A percentile compares a stretch with the other conserved stretches of the same genome.
These are phyloP conservation scores for Cordyceps javanica DNA, from an alignment of 2,329 filamentous ascomycete species.

Conservation along the genomic window DNA sequence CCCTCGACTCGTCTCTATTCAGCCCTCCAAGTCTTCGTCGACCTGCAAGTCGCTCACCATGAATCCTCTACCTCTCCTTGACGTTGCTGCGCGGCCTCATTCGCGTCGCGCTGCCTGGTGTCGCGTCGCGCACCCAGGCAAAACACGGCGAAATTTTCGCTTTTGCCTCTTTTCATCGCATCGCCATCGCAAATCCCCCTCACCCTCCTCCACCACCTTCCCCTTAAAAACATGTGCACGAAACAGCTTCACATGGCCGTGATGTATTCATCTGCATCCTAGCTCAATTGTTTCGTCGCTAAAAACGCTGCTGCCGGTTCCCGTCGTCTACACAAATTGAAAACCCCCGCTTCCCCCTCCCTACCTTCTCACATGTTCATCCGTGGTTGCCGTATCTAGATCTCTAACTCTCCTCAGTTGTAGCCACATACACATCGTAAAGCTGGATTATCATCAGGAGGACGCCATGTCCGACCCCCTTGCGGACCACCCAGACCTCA, in stretches of 20 bases:
- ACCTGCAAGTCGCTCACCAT: neutral
- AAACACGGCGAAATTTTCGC: neutral
- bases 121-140: neutral
- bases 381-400: neutral
- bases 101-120: neutral
- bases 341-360: neutral
- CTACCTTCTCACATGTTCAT: neutral
- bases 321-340: neutral
- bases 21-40: neutral
- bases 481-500: conserved; percentile 42
- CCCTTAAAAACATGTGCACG: neutral
- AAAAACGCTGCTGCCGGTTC: neutral
- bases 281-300: neutral
- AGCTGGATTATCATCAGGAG: conserved; percentile 4
- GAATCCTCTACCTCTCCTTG: neutral
- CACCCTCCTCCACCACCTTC: no score
- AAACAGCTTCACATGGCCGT: neutral
- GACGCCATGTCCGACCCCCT: conserved; percentile 10
- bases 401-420: conserved; percentile 2
- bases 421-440: conserved; percentile 6
- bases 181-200: conserved; percentile 1
- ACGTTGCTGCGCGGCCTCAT: neutral
- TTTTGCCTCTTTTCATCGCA: neutral
- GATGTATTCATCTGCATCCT: neutral
- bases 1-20: neutral